Evolutionary conservation across 495 filamentous ascomycete genomes (phyloP).

Genomic region (Aspergillus bertholletiae): DNA sequence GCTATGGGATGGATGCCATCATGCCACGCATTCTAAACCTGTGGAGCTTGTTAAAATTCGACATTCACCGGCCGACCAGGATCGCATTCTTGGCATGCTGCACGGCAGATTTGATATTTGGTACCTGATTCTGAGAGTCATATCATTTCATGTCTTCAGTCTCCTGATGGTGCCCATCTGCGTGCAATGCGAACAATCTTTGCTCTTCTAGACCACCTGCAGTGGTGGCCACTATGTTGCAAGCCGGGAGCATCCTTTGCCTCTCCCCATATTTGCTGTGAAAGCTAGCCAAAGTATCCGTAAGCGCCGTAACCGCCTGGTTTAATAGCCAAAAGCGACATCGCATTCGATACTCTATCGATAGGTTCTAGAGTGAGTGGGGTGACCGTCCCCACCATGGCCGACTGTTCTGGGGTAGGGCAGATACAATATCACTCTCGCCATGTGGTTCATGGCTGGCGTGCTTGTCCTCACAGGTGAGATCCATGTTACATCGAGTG

Average conservation of each 20-base stretch:
- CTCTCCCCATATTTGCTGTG: no score
- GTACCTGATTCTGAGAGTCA: slow-evolving; percentile 7
- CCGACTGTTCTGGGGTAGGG: slow-evolving; percentile 52
- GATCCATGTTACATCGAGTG: slow-evolving; percentile 54
- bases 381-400: slow-evolving; percentile 53
- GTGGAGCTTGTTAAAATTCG: no score
- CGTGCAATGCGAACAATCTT: slow-evolving; percentile 61
- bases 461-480: slow-evolving; percentile 61
- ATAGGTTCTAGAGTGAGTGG: slow-evolving; percentile 46
- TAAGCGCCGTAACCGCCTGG: background rate
- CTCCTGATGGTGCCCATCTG: slow-evolving; percentile 28
- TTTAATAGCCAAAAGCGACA: background rate
- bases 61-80: no score
- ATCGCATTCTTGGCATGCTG: slow-evolving; percentile 8
- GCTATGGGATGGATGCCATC: slow-evolving; percentile 33
- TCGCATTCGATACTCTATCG: slow-evolving; percentile 13
- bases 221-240: slow-evolving; percentile 8
- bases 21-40: no score
- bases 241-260: no score
- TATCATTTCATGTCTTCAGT: slow-evolving; percentile 16
- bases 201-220: slow-evolving; percentile 48
- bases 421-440: slow-evolving; percentile 62
- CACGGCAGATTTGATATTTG: slow-evolving; percentile 16
- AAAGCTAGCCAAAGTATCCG: no score
- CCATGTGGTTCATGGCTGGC: slow-evolving; percentile 48